phyloP scores from a whole-genome alignment of 2,329 filamentous ascomycete species.

The Proliferodiscus dingleyae region DNA sequence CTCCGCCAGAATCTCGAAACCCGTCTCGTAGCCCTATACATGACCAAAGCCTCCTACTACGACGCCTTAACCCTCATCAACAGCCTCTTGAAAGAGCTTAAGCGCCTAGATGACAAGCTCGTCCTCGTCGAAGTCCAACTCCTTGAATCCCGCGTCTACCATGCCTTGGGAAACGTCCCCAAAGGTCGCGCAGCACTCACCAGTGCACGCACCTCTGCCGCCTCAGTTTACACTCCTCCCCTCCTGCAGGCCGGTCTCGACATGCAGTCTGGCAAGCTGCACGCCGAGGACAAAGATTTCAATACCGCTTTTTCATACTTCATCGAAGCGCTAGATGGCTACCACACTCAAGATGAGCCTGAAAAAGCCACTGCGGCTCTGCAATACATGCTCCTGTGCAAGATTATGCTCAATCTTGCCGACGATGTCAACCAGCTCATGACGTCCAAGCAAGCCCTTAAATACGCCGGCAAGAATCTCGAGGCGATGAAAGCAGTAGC shows the following conservation, averaged over 20 bases:
- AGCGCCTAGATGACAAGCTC: slow-evolving; percentile 97
- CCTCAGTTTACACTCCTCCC: slow-evolving; percentile 94
- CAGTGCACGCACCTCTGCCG: slow-evolving; percentile 88
- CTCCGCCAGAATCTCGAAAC: slow-evolving; percentile 97
- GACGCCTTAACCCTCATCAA: slow-evolving; percentile 97
- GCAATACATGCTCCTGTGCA: slow-evolving; percentile 99
- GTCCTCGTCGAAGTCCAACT: slow-evolving; percentile 97
- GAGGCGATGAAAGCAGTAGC: slow-evolving; percentile 99
- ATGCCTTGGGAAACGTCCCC: slow-evolving; percentile 91
- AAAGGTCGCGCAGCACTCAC: slow-evolving; percentile 95
- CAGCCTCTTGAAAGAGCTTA: slow-evolving; percentile 89
- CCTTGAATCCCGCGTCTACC: slow-evolving; percentile 93
- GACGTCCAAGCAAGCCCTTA: slow-evolving; percentile 91
- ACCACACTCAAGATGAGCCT: slow-evolving; percentile 85
- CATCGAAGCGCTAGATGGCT: slow-evolving; percentile 96
- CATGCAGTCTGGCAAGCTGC: slow-evolving; percentile 99
- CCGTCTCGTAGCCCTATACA: slow-evolving; percentile 86
- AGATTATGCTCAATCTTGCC: slow-evolving; percentile 97
- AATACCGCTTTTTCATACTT: slow-evolving; percentile 99
- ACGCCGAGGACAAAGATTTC: slow-evolving; percentile 98
- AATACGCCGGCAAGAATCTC: slow-evolving; percentile 91
- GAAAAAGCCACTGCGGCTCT: slow-evolving; percentile 90
- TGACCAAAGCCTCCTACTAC: slow-evolving; percentile 97
- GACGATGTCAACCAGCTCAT: slow-evolving; percentile 96
- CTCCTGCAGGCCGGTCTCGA: slow-evolving; percentile 92